Evolutionary conservation across 129 eudicot species (phyloP), one percentile per base, ranked within the genome.

Genomic region (Cynara cardunculus): DNA sequence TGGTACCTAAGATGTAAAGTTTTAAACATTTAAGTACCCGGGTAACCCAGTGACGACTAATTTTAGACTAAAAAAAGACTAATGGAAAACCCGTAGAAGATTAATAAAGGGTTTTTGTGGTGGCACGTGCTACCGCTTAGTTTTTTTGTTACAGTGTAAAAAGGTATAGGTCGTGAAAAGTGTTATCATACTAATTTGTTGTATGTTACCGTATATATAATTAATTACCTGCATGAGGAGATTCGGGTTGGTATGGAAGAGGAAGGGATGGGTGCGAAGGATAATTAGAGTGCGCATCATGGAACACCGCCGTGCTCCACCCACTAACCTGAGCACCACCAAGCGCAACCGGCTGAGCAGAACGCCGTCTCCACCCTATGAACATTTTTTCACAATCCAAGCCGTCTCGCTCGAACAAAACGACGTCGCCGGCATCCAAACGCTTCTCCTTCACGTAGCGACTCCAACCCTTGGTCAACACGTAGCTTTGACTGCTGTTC

Each of bases 401-500:
- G 3, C 83, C 27, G 80, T 80, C 87, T 44, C 95, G 78, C 59
- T 87, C 79, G 44, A 94, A 94, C 78, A 87, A 75, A 7, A 94
- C 97, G 7, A 94, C 34, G 25, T 94, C 98, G 7, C 98, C 98
- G n/a, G 97, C 95, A 25, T 89, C 93, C 56, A 94, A 93, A 30
- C 81, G 77, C 68, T 94, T 94, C 56, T 91, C 98, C 86, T 91
- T 91, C 6, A 94, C 98, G 72, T 85, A 94, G 3, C 95, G 92
- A 86, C 97, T 94, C 98, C 98, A 94, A 0, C 98, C 98, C 75
- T 94, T 94, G 18, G 98, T 94, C 66, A 94, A 72, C 66, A 94
- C 98, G 49, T 94, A 94, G 87, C 98, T 93, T 66, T 93, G 98
- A 56, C 98, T 93, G 69, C 97, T 91, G 41, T 89, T 93, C 98